Evolutionary conservation across 139 green algal genomes (phyloP).

Genomic region (Tetraselmis striata): DNA sequence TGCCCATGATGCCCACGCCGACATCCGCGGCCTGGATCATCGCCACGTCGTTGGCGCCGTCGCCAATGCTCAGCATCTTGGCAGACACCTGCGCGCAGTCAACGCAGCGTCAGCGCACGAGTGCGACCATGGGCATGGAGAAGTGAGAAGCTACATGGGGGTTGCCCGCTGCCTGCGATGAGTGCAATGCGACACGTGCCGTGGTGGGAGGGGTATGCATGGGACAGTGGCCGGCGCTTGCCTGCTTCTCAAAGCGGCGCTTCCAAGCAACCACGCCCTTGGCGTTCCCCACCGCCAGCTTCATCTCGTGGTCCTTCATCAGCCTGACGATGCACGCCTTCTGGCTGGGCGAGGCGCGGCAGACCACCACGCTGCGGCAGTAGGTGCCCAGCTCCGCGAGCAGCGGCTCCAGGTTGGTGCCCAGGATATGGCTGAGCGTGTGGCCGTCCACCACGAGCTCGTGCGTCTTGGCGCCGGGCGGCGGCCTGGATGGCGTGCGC

Average conservation of each 20-base stretch:
- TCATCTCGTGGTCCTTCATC: slow-evolving; percentile 57
- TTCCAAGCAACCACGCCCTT: slow-evolving; percentile 27
- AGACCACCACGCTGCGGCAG: slow-evolving; percentile 57
- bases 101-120: no score
- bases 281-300: slow-evolving; percentile 19
- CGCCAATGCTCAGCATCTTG: slow-evolving; percentile 91
- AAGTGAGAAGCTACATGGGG: no score
- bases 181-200: no score
- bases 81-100: slow-evolving; percentile 18
- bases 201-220: no score
- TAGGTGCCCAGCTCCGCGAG: slow-evolving; percentile 48
- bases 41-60: slow-evolving; percentile 97
- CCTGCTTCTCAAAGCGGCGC: slow-evolving; percentile 7
- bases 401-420: slow-evolving; percentile 13
- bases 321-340: slow-evolving; percentile 66
- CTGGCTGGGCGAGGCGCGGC: slow-evolving; percentile 54
- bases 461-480: background rate
- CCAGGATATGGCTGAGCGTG: slow-evolving; percentile 65
- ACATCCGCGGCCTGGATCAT: slow-evolving; percentile 97
- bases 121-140: no score
- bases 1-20: slow-evolving; percentile 88
- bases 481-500: background rate
- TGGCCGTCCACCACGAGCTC: slow-evolving; percentile 81
- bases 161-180: no score
- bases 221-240: no score